Conservation (phyloP, 2,329 filamentous ascomycete species). For the Botrytis galanthina region DNA sequence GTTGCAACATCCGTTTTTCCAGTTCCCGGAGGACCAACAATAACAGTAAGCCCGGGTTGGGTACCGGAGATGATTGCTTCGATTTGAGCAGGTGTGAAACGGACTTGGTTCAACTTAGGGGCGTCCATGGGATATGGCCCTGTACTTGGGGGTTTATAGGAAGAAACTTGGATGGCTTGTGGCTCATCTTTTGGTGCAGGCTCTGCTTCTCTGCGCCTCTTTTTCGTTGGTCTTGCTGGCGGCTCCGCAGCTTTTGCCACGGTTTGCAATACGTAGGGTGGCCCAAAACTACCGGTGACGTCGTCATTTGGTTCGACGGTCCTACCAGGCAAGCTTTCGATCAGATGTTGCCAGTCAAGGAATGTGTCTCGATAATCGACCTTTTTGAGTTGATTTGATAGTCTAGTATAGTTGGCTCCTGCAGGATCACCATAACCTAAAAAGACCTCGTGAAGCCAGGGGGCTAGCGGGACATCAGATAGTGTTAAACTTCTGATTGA, state of each 20-base stretch:
- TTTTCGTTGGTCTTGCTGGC: slow-evolving; percentile 65
- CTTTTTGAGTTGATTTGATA: slow-evolving; percentile 72
- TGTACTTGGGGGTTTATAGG: slow-evolving; percentile 83
- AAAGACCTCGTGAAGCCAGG: slow-evolving; percentile 95
- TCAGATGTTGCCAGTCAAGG: slow-evolving; percentile 89
- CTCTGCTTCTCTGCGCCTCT: slow-evolving; percentile 78
- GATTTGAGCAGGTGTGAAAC: slow-evolving; percentile 87
- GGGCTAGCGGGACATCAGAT: slow-evolving; percentile 79
- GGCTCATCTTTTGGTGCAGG: slow-evolving; percentile 59
- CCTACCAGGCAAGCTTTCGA: slow-evolving; percentile 85
- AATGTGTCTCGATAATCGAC: slow-evolving; percentile 95
- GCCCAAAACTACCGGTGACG: slow-evolving; percentile 70
- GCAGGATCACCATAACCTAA: slow-evolving; percentile 94
- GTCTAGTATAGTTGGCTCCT: slow-evolving; percentile 78
- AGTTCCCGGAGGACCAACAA: slow-evolving; percentile 93
- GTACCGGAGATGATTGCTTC: slow-evolving; percentile 92
- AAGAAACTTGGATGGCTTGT: slow-evolving; percentile 76
- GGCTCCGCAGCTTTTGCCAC: slow-evolving; percentile 53
- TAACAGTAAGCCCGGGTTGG: slow-evolving; percentile 88
- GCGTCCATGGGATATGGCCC: slow-evolving; percentile 86
- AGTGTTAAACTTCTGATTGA: slow-evolving; percentile 85
- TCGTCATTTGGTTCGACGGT: slow-evolving; percentile 76
- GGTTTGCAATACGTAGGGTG: slow-evolving; percentile 82
- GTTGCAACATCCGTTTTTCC: slow-evolving; percentile 99
- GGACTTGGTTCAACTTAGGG: slow-evolving; percentile 76